Percentiles rank a stretch among this genome's conserved stretches.
phyloP scores from a whole-genome alignment of 148 eudicot species.

The Cornus suecica region DNA sequence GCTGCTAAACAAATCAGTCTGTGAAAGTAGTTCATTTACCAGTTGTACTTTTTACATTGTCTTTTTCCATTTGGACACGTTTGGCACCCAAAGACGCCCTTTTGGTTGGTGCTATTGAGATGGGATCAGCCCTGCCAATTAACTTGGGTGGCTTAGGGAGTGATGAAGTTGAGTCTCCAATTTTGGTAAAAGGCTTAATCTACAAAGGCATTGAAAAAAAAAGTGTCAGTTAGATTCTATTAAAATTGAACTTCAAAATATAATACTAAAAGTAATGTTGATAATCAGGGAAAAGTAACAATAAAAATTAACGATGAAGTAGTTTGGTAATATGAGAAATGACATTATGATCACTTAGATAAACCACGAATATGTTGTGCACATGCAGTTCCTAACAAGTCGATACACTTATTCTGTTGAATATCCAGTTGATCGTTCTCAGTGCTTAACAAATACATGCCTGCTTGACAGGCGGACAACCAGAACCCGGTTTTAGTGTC shows the following conservation, averaged over 20 bases:
- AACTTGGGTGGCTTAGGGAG: conserved; percentile 41
- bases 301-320: too few species aligned
- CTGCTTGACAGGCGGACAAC: conserved; percentile 40
- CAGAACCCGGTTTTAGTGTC: conserved; percentile 33
- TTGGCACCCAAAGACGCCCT: conserved; percentile 44
- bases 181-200: conserved; percentile 40
- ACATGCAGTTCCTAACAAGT: neutral
- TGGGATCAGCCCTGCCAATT: conserved; percentile 28
- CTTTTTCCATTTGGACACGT: conserved; percentile 45
- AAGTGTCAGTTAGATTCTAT: conserved; percentile 18
- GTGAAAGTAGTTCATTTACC: conserved; percentile 20
- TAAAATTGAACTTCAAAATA: neutral
- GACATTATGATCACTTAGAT: neutral
- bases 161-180: conserved; percentile 32
- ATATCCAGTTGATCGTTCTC: neutral
- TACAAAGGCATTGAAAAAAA: conserved; percentile 8
- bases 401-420: neutral
- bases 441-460: conserved; percentile 25
- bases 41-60: conserved; percentile 30
- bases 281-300: too few species aligned
- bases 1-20: conserved; percentile 6
- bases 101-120: conserved; percentile 36
- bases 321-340: neutral
- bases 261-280: too few species aligned
- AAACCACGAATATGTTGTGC: neutral